Evolutionary conservation across 2,329 filamentous ascomycete genomes (phyloP), one percentile per base, ranked within the genome.

Genomic region (Atkinsonella texensis): DNA sequence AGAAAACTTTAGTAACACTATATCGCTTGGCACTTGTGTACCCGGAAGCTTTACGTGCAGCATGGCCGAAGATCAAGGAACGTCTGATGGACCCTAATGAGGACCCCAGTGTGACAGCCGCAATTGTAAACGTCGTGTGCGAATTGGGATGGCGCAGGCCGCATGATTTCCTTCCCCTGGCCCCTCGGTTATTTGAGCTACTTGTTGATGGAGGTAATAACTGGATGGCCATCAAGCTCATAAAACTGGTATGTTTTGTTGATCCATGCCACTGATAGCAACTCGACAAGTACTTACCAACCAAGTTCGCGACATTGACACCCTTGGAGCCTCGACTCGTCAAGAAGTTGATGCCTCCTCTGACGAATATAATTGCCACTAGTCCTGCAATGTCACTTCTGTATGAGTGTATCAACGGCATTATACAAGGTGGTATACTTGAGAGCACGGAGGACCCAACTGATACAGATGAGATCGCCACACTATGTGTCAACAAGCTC

Each of bases 151-250:
- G 91, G 88, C 81, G 93, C 59, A 79, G 93, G 58, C 93, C 93
- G 4, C 85, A 91, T 58, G 93, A 98, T 67, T 97, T 97, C 60
- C 74, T 98, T 32, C 88, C 93, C 13, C 74, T 98, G 32, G 93
- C 93, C 0, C 93, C 93, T 9, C 79, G 93, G 53, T 70, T 98
- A 28, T 98, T 97, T 61, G 90, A 96, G 63, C 76, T 98, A 17
- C 73, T 98, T 28, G 90, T 96, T 12, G 86, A 94, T 54, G 85
- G 89, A 52, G 86, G 86, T 39, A 97, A 98, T 68, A 98, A 98
- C 68, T 98, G 93, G 93, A 97, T 98, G 91, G 90, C 90, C 53
- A 98, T 98, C 65, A 98, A 98, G 67, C 81, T 98, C 56, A 97
- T 98, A 66, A 98, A 98, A 70, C 77, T 98, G 56, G 88, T 91